These are phyloP conservation scores for Cruciata laevipes DNA, from an alignment of 257 asterid genomes.

Conservation along the genomic window DNA sequence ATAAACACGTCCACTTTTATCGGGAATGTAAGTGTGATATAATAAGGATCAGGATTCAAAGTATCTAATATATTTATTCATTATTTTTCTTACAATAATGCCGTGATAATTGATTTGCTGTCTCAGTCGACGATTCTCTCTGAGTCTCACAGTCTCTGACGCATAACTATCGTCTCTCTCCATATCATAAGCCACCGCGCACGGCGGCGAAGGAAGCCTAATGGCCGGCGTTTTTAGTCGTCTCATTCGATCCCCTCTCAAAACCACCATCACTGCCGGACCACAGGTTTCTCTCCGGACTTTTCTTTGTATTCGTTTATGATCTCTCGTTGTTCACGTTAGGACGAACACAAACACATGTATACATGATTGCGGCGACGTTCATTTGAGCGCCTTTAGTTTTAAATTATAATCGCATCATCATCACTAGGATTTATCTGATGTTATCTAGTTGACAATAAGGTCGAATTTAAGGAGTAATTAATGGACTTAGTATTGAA, in stretches of 20 bases:
- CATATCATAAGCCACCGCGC: background rate
- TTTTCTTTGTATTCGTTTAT: background rate
- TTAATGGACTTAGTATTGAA: background rate
- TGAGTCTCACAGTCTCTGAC: background rate
- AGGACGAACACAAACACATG: background rate
- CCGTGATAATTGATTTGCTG: background rate
- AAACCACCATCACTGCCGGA: conserved; percentile 23
- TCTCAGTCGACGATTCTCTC: background rate
- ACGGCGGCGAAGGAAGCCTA: background rate
- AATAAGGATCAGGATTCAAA: too few species aligned
- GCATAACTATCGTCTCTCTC: background rate
- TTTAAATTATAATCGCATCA: background rate
- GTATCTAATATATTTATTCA: too few species aligned
- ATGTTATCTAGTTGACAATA: too few species aligned
- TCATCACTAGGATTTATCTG: background rate
- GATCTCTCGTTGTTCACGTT: background rate
- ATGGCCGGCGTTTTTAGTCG: conserved; percentile 36
- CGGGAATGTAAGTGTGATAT: too few species aligned
- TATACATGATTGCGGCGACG: background rate
- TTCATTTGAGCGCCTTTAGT: background rate
- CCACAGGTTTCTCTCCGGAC: conserved; percentile 33
- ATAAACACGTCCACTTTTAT: too few species aligned
- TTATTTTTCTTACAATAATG: too few species aligned
- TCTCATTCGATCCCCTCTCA: conserved; percentile 39
- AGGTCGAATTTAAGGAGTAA: background rate